These are phyloP conservation scores for Boletales sp. DNA, from an alignment of 768 basidiomycete species.

Conservation along the genomic window DNA sequence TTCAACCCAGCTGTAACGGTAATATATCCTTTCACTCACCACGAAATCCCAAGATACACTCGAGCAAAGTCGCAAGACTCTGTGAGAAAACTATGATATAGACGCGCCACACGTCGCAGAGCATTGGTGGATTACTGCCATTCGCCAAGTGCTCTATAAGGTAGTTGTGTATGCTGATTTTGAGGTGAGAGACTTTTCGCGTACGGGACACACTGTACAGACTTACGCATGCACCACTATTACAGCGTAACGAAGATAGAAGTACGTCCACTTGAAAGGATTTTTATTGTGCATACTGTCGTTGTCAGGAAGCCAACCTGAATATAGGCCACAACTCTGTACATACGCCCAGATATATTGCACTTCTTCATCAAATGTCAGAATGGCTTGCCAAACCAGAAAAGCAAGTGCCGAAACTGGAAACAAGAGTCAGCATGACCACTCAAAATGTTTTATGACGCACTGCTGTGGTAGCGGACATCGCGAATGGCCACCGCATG, in stretches of 20 bases:
- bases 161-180: conserved; percentile 14
- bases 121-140: conserved; percentile 6
- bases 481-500: conserved; percentile 1
- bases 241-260: conserved; percentile 25
- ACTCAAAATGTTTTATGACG: not conserved
- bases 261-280: conserved; percentile 28
- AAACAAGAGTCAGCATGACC: not conserved
- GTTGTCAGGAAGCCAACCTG: not conserved
- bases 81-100: conserved; percentile 7
- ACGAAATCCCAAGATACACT: conserved; percentile 15
- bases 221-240: conserved; percentile 21
- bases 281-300: conserved; percentile 22
- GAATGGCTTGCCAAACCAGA: conserved; percentile 10
- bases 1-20: not conserved
- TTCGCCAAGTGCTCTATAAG: conserved; percentile 5
- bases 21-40: conserved; percentile 2
- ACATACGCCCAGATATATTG: conserved; percentile 23
- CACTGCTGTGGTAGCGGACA: conserved; percentile 13
- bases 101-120: conserved; percentile 9
- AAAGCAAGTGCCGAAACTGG: conserved; percentile 13
- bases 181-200: not conserved
- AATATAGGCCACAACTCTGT: not conserved
- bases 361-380: conserved; percentile 18
- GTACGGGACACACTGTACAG: not conserved
- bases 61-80: conserved; percentile 9